These are phyloP conservation scores for Wickerhamiella nectarea DNA, from an alignment of 805 yeast genomes.

Conservation along the genomic window DNA sequence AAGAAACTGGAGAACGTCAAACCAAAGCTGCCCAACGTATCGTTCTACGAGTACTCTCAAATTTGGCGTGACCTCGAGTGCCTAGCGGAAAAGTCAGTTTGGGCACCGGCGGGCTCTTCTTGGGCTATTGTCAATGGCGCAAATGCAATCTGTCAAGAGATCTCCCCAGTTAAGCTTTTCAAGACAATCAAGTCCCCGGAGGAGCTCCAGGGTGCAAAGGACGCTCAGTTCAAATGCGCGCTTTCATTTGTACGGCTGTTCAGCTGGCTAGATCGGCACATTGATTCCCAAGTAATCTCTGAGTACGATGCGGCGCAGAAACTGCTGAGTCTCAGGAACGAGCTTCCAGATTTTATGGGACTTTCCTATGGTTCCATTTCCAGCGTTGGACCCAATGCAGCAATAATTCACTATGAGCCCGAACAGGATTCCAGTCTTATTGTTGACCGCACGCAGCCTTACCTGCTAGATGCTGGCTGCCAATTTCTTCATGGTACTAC, in stretches of 20 bases:
- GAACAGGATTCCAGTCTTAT: conserved; percentile 38
- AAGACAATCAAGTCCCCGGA: conserved; percentile 64
- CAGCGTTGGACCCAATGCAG: conserved; percentile 63
- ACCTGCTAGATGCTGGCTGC: conserved; percentile 79
- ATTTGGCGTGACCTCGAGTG: conserved; percentile 43
- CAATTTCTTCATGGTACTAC: conserved; percentile 93
- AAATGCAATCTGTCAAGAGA: conserved; percentile 30
- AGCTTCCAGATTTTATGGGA: conserved; percentile 34
- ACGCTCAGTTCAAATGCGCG: conserved; percentile 77
- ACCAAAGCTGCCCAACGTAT: conserved; percentile 34
- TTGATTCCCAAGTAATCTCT: conserved; percentile 33
- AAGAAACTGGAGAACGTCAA: conserved; percentile 31
- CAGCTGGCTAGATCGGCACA: conserved; percentile 66
- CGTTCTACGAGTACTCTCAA: conserved; percentile 38
- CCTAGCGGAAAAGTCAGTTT: conserved; percentile 21
- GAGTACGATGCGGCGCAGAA: conserved; percentile 48
- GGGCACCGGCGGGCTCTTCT: conserved; percentile 44
- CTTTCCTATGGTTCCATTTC: conserved; percentile 63
- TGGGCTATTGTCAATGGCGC: conserved; percentile 54
- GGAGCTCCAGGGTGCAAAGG: conserved; percentile 58
- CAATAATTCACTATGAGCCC: conserved; percentile 66
- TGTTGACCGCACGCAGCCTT: conserved; percentile 55
- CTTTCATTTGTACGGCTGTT: conserved; percentile 58
- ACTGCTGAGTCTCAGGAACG: conserved; percentile 32
- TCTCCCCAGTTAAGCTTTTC: conserved; percentile 49